These are phyloP conservation scores for Neurospora sp. DNA, from an alignment of 495 filamentous ascomycete genomes.

Conservation along the genomic window DNA sequence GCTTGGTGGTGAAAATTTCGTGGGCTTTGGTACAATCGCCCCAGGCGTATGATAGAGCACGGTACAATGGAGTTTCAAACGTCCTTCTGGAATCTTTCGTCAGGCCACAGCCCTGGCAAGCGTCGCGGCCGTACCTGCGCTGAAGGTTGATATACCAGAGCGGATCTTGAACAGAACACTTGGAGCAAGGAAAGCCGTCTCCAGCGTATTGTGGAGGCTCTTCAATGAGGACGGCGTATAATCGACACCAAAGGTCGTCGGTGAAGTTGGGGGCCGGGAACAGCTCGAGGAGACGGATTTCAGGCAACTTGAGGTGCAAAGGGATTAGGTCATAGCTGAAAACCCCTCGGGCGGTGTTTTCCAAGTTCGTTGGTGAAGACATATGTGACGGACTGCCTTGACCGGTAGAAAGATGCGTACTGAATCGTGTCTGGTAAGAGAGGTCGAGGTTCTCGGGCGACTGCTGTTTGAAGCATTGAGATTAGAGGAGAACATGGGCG, in stretches of 20 bases:
- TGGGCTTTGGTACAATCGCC: not conserved
- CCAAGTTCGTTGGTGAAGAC: not conserved
- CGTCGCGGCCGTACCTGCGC: not conserved
- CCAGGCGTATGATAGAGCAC: not conserved
- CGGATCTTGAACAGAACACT: not conserved
- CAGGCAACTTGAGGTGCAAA: not conserved
- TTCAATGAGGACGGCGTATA: not conserved
- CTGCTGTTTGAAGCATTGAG: not conserved
- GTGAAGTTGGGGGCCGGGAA: not conserved
- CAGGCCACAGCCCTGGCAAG: constrained; percentile 9
- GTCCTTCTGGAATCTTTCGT: constrained; percentile 23
- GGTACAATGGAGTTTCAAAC: not conserved
- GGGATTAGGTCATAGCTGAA: not conserved
- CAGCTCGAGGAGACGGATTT: not conserved
- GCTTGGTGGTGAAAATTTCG: not conserved
- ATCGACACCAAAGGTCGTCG: not conserved
- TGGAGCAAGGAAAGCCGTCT: not conserved
- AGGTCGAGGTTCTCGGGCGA: not conserved
- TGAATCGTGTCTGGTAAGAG: not conserved
- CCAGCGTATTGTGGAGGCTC: not conserved
- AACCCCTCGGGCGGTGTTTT: not conserved
- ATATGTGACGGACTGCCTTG: not conserved
- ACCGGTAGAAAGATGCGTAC: not conserved
- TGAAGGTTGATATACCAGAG: not conserved
- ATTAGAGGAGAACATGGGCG: not conserved